Percentiles rank a stretch among this genome's conserved stretches.
phyloP scores from a whole-genome alignment of 2,329 filamentous ascomycete genomes.

The Monilinia fructigena region DNA sequence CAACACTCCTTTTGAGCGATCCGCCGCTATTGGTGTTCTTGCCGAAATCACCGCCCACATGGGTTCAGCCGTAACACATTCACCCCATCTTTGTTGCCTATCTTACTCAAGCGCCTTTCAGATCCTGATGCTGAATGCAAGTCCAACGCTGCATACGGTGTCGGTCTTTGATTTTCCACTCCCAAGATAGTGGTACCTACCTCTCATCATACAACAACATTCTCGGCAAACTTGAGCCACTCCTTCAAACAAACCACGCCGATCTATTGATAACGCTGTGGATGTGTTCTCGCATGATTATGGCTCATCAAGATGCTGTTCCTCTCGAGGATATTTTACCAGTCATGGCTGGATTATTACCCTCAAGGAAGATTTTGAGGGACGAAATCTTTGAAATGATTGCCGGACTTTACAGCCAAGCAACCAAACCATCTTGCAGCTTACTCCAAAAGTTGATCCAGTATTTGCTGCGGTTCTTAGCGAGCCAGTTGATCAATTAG shows the following conservation, averaged over 20 bases:
- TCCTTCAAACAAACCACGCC: slow-evolving; percentile 76
- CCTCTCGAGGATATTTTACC: slow-evolving; percentile 82
- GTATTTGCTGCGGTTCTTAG: slow-evolving; percentile 72
- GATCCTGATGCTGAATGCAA: slow-evolving; percentile 91
- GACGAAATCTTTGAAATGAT: slow-evolving; percentile 93
- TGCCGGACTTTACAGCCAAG: slow-evolving; percentile 75
- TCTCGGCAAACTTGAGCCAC: slow-evolving; percentile 79
- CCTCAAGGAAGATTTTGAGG: slow-evolving; percentile 93
- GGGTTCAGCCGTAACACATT: slow-evolving; percentile 75
- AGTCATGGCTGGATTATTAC: slow-evolving; percentile 72
- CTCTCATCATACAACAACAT: slow-evolving; percentile 74
- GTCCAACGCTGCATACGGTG: slow-evolving; percentile 91
- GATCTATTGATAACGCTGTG: slow-evolving; percentile 92
- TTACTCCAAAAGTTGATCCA: slow-evolving; percentile 67
- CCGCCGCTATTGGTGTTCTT: slow-evolving; percentile 85
- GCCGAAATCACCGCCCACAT: slow-evolving; percentile 88
- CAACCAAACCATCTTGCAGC: slow-evolving; percentile 66
- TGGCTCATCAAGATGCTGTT: slow-evolving; percentile 78
- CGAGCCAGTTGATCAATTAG: slow-evolving; percentile 72
- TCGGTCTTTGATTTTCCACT: slow-evolving; percentile 84
- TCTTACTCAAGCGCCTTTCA: slow-evolving; percentile 79
- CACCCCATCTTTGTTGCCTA: slow-evolving; percentile 72
- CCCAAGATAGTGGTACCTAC: slow-evolving; percentile 68
- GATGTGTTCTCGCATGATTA: slow-evolving; percentile 92
- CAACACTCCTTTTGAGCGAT: slow-evolving; percentile 82